phyloP scores from a whole-genome alignment of 768 basidiomycete genomes.

The Lentinula guzmanii region DNA sequence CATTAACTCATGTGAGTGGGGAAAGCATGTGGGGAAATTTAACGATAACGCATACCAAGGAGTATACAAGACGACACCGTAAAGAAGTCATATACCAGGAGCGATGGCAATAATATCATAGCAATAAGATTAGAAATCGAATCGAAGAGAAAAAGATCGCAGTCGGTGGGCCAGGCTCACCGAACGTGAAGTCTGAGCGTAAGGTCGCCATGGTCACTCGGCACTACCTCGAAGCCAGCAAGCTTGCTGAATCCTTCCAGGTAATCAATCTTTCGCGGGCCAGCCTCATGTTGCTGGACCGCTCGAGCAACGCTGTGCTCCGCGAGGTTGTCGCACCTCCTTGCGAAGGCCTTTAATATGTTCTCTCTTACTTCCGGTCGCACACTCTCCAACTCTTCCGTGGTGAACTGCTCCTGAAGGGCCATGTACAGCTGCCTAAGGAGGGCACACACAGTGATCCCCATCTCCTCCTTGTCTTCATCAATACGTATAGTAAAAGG shows the following conservation, averaged over 20 bases:
- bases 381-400: background rate
- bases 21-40: background rate
- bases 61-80: too few species aligned
- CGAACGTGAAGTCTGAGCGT: slow-evolving; percentile 2
- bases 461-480: background rate
- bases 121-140: background rate
- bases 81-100: background rate
- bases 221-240: background rate
- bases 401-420: background rate
- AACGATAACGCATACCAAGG: background rate
- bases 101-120: background rate
- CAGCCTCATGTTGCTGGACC: background rate
- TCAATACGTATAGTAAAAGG: background rate
- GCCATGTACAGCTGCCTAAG: background rate
- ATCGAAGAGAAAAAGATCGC: background rate
- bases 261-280: background rate
- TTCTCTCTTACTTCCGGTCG: background rate
- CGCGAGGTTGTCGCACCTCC: background rate
- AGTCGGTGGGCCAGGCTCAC: background rate
- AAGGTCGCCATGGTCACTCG: background rate
- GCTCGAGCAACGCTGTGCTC: background rate
- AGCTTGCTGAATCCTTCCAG: background rate
- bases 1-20: too few species aligned
- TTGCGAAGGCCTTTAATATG: background rate
- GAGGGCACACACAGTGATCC: background rate